Percentiles rank a stretch among this genome's conserved stretches.
Evolutionary conservation across 208 protist genomes (phyloP).

Genomic region (Tritrichomonas musculus): DNA sequence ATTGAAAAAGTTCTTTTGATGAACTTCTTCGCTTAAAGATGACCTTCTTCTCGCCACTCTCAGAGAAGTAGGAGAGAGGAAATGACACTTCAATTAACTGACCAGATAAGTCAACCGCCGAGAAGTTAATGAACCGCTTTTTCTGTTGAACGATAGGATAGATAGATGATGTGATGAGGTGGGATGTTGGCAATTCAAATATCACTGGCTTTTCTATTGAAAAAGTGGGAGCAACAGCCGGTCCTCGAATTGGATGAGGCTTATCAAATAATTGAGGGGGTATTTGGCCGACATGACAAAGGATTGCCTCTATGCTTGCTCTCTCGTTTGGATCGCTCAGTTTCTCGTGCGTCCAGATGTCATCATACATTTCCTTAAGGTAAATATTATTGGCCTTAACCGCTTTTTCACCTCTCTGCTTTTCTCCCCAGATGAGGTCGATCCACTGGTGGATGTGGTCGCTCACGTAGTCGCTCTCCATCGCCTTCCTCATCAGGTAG

Average conservation of each 20-base stretch:
- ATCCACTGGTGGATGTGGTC: not conserved
- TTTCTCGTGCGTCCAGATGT: not conserved
- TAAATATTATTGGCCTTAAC: not conserved
- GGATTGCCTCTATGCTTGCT: not conserved
- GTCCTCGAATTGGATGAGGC: not conserved
- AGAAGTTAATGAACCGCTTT: too few relatives aligned
- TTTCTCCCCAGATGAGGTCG: conserved; percentile 1
- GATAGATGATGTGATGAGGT: not conserved
- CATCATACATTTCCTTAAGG: not conserved
- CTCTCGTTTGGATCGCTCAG: not conserved
- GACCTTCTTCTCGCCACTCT: too few relatives aligned
- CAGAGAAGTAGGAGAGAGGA: too few relatives aligned
- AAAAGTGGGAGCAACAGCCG: too few relatives aligned
- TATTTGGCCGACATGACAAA: conserved; percentile 15
- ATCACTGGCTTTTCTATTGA: not conserved
- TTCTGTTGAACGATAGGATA: too few relatives aligned
- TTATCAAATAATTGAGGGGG: conserved; percentile 18
- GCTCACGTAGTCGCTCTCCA: not conserved
- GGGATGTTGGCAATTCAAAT: not conserved
- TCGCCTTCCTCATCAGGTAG: not conserved
- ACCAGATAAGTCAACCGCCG: too few relatives aligned
- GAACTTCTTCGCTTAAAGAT: too few relatives aligned
- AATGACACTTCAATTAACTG: too few relatives aligned
- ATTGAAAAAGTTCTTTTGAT: too few relatives aligned
- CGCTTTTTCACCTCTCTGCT: conserved; percentile 12